Base-by-base conservation (phyloP, 371 early-diverging fungal genomes). In the Coemansia sp. region DNA sequence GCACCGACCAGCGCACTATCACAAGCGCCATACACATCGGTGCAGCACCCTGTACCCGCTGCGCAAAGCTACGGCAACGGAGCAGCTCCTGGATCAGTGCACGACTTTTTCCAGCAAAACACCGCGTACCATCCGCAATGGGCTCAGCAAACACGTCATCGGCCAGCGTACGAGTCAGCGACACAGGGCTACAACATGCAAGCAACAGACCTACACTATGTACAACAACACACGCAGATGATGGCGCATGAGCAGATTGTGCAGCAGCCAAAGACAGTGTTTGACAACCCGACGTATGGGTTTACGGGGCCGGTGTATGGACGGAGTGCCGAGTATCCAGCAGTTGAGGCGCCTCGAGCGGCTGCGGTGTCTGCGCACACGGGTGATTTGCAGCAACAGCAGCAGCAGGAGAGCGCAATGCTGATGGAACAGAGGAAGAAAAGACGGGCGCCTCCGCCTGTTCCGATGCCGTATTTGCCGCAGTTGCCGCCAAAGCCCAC, bases 211-310 rank as follows among this genome's bases (percentile, higher is more conserved):
- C 50, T 72, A 7, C 69, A 68, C 16, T 33, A 60, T 47, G 68
- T 74, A 30, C 26, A 57, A 37, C 50, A 65, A 47, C 62, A 65
- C 50, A 51, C 20, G 37, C 56, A 20, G 42, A 40, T 60, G 28
- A 55, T 54, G 54, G 63, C 60, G 26, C 62, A 51, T 58, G 65
- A 39, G 61, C 57, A 59, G 30, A 44, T 69, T 37, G 64, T 86
- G 65, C 81, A 84, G 18, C 61, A 48, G 18, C 50, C 61, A n/a
- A 80, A 80, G 42, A 86, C 89, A 0, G 79, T 84, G 51, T 85
- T 88, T 62, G 89, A 88, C 62, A 86, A 88, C 58, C 88, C 89
- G 0, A 86, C 81, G 56, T 80, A 86, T 69, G 86, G 84, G 14
- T 88, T 86, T 62, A 86, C 87, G 3, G 58, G 62, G 3, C 60